Evolutionary conservation across 2,329 filamentous ascomycete species (phyloP).

Genomic region (Penicillium rolfsii): DNA sequence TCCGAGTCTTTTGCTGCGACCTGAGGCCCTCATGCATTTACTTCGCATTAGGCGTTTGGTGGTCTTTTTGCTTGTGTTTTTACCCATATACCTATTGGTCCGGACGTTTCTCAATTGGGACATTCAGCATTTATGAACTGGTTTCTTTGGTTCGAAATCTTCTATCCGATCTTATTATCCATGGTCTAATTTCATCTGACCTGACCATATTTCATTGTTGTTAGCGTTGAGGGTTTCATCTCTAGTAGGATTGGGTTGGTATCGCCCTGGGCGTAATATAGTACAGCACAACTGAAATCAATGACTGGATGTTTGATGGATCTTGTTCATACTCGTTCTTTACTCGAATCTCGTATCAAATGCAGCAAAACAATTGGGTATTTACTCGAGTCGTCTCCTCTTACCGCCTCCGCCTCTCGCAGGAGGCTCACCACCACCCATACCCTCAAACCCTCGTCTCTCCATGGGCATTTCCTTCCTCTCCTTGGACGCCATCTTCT

Average conservation of each 20-base stretch:
- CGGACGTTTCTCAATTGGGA: constrained; percentile 16
- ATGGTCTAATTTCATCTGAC: background rate
- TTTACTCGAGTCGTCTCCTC: constrained; percentile 33
- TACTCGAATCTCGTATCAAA: background rate
- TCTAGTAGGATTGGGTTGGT: background rate
- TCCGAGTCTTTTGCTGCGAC: background rate
- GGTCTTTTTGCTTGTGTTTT: constrained; percentile 14
- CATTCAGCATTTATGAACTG: constrained; percentile 26
- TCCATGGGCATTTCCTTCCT: constrained; percentile 71
- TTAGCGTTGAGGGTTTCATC: background rate
- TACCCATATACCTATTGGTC: constrained; percentile 30
- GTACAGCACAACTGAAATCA: constrained; percentile 2
- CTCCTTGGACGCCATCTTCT: constrained; percentile 87
- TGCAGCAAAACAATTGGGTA: constrained; percentile 4
- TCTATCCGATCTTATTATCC: background rate
- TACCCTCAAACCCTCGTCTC: constrained; percentile 48
- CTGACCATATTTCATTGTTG: background rate
- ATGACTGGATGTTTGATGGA: background rate
- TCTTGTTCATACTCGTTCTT: background rate
- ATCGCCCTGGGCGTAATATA: background rate
- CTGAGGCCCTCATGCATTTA: constrained; percentile 18
- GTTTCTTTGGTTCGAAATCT: constrained; percentile 4
- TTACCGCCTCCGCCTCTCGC: constrained; percentile 31
- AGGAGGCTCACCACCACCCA: constrained; percentile 20
- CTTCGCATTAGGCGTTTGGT: constrained; percentile 21